phyloP scores from a whole-genome alignment of 2,329 filamentous ascomycete species.

The Rutstroemia sp. region DNA sequence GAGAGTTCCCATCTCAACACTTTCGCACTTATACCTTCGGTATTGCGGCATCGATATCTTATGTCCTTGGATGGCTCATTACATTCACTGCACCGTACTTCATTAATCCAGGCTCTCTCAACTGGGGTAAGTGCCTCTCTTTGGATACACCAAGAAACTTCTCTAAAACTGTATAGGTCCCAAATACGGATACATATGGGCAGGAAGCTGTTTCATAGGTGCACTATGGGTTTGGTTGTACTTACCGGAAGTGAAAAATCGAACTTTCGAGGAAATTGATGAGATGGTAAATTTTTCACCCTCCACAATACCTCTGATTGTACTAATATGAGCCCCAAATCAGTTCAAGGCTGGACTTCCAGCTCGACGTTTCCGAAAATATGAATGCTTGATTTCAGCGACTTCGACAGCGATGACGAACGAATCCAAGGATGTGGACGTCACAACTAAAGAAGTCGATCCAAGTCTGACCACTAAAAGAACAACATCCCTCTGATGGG shows the following conservation, averaged over 20 bases:
- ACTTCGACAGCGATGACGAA: background rate
- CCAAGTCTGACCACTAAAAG: too few relatives aligned
- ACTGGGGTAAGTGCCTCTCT: background rate
- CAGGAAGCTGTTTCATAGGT: slow-evolving; percentile 34
- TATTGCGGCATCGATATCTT: slow-evolving; percentile 44
- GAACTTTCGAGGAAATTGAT: slow-evolving; percentile 79
- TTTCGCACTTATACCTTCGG: slow-evolving; percentile 51
- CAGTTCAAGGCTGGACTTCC: background rate
- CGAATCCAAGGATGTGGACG: too few relatives aligned
- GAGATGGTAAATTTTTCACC: slow-evolving; percentile 38
- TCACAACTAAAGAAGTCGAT: too few relatives aligned
- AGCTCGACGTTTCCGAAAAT: background rate
- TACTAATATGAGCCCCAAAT: background rate
- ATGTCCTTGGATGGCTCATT: background rate
- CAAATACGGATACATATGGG: slow-evolving; percentile 51
- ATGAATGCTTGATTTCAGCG: background rate
- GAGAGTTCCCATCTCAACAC: slow-evolving; percentile 49
- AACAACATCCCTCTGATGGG: too few relatives aligned
- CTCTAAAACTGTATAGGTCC: slow-evolving; percentile 34
- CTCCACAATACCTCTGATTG: background rate
- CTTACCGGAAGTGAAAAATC: slow-evolving; percentile 68
- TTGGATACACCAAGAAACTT: too few relatives aligned
- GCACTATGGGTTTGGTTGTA: slow-evolving; percentile 47
- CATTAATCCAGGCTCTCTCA: background rate
- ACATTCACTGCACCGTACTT: background rate